These are phyloP conservation scores for Cryptococcus wingfieldii DNA, from an alignment of 1,284 basidiomycete species.

Conservation along the genomic window DNA sequence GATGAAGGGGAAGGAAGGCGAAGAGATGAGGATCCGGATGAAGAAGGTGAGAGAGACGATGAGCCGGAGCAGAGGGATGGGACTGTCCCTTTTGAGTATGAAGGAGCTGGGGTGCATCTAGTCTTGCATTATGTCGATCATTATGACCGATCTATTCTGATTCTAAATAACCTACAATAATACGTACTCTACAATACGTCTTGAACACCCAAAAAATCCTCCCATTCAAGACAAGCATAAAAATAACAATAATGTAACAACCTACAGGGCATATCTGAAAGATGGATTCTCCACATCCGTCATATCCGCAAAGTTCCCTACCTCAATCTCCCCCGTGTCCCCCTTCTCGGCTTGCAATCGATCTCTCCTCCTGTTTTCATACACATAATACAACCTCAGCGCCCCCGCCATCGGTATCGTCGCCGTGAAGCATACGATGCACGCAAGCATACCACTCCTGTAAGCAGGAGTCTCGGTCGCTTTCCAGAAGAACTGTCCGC, in stretches of 20 bases:
- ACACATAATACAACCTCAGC: constrained; percentile 26
- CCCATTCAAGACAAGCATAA: too few relatives aligned
- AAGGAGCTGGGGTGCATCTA: too few relatives aligned
- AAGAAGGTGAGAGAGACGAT: constrained; percentile 7
- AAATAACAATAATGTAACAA: background rate
- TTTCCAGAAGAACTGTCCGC: constrained; percentile 29
- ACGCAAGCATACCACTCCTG: constrained; percentile 32
- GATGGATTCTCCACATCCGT: constrained; percentile 28
- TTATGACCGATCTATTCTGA: too few relatives aligned
- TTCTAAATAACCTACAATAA: too few relatives aligned
- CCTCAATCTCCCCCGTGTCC: constrained; percentile 6
- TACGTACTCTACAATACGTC: too few relatives aligned
- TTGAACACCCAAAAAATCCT: too few relatives aligned
- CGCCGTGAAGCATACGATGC: constrained; percentile 28
- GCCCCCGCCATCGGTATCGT: constrained; percentile 14
- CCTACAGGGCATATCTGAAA: constrained; percentile 31
- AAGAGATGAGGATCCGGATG: constrained; percentile 18
- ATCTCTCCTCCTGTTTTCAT: constrained; percentile 27
- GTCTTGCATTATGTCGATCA: too few relatives aligned
- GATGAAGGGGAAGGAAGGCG: constrained; percentile 15
- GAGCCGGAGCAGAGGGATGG: constrained; percentile 1
- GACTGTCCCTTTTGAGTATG: too few relatives aligned
- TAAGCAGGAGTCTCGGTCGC: constrained; percentile 30
- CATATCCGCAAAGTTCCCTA: constrained; percentile 28
- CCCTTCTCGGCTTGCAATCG: constrained; percentile 9